Base-by-base conservation (phyloP, 2,329 filamentous ascomycete genomes). In the Thielaviopsis euricoi region DNA sequence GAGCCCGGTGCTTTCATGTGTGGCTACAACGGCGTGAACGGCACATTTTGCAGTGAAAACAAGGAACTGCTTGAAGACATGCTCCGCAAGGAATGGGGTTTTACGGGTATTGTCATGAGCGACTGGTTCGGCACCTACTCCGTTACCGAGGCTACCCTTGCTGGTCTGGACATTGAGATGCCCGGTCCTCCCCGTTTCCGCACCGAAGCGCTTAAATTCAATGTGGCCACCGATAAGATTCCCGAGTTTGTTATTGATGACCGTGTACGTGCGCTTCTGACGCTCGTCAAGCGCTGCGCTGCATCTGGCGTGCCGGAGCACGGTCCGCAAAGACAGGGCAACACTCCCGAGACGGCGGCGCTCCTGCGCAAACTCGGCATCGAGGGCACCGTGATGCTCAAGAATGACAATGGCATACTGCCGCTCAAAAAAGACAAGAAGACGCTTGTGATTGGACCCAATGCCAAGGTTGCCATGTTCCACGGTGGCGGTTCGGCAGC, bases 351-450 rank as follows among this genome's bases (percentile, higher is more conserved):
- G 66, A 81, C 81, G 43, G 77, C 82, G 4, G 76, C 75, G 17
- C 71, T 89, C 52, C 76, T 88, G 22, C 76, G 86, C 19, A 74
- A 76, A 57, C 75, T 86, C 23, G 84, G 83, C 19, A 78, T 81
- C 4, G 83, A 89, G 65, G 81, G 81, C 3, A 81, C 87, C 9
- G 85, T 89, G 1, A 73, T 90, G 13, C 71, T 89, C 53, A 88
- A 89, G 70, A 90, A 90, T 62, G 77, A 87, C 13, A 76, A 76
- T 43, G 72, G 72, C 15, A 67, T 83, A 0, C 72, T 90, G 1
- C 86, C 86, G 0, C 67, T 85, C 3, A 76, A 76, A 37, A 83
- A 81, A 64, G 72, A 79, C 46, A 82, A 80, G 64, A 82, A 80
- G 71, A 80, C 77, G 0, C 71, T 80, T 22, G 69, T 82, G 29